Evolutionary conservation across 1,284 basidiomycete species (phyloP), one percentile per base, ranked within the genome.

Genomic region (Melampsora larici-populina): DNA sequence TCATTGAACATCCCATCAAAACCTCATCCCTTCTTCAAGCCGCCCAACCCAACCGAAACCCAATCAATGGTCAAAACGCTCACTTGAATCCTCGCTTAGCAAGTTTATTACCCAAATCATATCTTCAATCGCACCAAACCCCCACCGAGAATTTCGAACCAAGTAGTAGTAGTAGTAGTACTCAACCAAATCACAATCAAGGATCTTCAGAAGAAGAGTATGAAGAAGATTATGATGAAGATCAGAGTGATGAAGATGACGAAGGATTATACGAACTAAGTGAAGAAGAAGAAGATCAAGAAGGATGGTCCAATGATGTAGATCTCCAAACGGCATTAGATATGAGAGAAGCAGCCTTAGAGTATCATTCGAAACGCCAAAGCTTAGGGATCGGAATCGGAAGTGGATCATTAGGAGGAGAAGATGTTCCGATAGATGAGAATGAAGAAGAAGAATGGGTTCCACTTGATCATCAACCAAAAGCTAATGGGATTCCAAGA

Each of bases 351-450:
- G 67, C 67, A 62, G 75, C 75, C 2, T 64, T 77, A 29, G 67
- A 69, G 31, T 77, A 77, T 65, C 75, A 77, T 64, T 69, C 55
- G 18, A 69, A 70, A 70, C 75, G 75, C 17, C 75, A 77, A 70
- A 60, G 75, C 1, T 51, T 77, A 36, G 75, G 75, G 31, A 43
- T 77, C 21, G 75, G 75, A 31, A 15, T 31, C 33, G 75, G 75
- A 11, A 77, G 67, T 2, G 75, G 75, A 21, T 58, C 75, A 33
- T 64, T 77, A 55, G 75, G 75, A 18, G 75, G 75, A 3, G 66
- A 70, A 29, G 11, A 29, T 63, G 18, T 40, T 1, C 75, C 75
- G 18, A 26, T 33, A n/a, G 60, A 60, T 48, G 55, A 26, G 46
- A 40, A 69, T 33, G 55, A 77, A 43, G 75, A 77, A 24, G 7